Percentiles rank a stretch among this genome's conserved stretches.
Conservation (phyloP, 148 eudicot genomes). For the Suaeda aralocaspica region DNA sequence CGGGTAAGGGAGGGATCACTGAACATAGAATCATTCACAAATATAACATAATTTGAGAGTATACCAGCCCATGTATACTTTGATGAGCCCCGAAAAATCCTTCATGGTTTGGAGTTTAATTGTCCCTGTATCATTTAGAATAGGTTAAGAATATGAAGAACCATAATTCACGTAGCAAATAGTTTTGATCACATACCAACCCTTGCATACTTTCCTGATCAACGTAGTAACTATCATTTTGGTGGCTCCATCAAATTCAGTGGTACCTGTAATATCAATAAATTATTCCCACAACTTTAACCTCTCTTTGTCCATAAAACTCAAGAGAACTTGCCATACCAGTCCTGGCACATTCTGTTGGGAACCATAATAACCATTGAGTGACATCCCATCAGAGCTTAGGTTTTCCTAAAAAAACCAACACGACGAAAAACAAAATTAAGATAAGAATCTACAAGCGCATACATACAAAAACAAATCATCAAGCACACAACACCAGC, state of each 20-base stretch:
- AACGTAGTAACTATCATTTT: conserved; percentile 77
- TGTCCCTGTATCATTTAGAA: conserved; percentile 48
- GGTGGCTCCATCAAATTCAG: conserved; percentile 97
- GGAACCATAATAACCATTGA: conserved; percentile 61
- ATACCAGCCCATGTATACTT: conserved; percentile 75
- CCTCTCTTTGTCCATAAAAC: conserved; percentile 3
- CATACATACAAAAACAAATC: background rate
- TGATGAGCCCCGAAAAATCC: conserved; percentile 75
- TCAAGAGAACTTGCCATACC: conserved; percentile 36
- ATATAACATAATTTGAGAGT: background rate
- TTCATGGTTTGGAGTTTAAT: conserved; percentile 66
- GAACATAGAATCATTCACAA: background rate
- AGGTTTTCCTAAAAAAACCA: conserved; percentile 46
- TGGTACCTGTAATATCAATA: conserved; percentile 44
- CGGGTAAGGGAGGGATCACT: background rate
- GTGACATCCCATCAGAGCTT: conserved; percentile 53
- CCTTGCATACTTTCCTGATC: conserved; percentile 75
- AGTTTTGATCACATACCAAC: conserved; percentile 52
- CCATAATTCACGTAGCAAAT: background rate
- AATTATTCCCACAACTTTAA: conserved; percentile 5
- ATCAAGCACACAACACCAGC: background rate
- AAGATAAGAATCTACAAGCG: background rate
- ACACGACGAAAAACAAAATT: background rate
- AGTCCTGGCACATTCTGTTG: conserved; percentile 75
- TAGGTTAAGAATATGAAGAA: background rate